Base-by-base conservation (phyloP, 179 eudicot species). In the Carnegiea gigantea region DNA sequence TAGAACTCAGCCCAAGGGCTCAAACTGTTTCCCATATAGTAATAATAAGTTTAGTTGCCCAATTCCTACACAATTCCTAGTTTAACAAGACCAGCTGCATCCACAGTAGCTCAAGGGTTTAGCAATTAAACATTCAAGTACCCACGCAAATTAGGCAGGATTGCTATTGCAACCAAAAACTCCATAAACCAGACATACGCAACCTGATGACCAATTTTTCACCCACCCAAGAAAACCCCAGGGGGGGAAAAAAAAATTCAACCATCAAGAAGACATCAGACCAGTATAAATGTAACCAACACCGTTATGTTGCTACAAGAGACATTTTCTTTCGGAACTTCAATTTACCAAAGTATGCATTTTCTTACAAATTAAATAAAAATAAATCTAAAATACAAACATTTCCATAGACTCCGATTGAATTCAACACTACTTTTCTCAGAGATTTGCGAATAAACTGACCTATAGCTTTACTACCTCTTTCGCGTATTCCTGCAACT, bases 101-200 rank as follows among this genome's bases (percentile, higher is more conserved):
- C 40, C 54, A 75, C 17, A 30, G 44, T 2, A 75, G 44, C 78
- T 75, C 65, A 48, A 74, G 62, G 40, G 77, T 75, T 26, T 53
- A 53, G n/a, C 23, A 51, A 14, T 51, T 15, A 51, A 75, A 53
- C 23, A 75, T 28, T 33, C n/a, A 75, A 53, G 44, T 28, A 43
- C 64, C 78, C 78, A 28, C 8, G 49, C 38, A 75, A 51, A 57
- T 51, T 9, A 53, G 8, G 2, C 59, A 23, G 14, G 4, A 24
- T 5, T 38, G 10, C 48, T 12, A 24, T 21, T 33, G 23, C 73
- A 70, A 70, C 11, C 43, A 70, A 49, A 51, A 49, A 28, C 49
- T 23, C 33, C 13, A 9, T 23, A 53, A 15, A 75, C 6, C 78
- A 51, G 14, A 53, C 65, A 10, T 21, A 73, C 10, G 28, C 75